Evolutionary conservation across 352 stramenopile species (phyloP), one percentile per base, ranked within the genome.

Genomic region (Pythium vanterpoolii): DNA sequence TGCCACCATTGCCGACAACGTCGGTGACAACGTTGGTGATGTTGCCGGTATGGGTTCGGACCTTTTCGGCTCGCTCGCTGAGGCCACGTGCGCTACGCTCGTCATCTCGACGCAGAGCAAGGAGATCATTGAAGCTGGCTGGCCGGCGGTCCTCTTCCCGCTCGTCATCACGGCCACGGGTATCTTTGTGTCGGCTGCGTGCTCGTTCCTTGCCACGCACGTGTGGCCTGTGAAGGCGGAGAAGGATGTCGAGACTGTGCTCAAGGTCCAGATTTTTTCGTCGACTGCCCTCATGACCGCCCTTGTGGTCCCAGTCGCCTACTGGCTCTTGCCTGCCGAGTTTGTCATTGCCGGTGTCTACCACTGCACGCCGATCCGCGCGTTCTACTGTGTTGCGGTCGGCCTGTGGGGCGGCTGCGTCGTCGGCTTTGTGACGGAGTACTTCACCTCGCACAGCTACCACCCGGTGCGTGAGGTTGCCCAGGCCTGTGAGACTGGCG

Each of bases 11-110:
- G 97, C 97, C 24, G 97, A 99, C 79, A 99, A 99, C 74, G 97
- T 99, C 44, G 97, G 97, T 73, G 97, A 99, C 83, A 99, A 99
- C 71, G 97, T 99, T 28, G 97, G 97, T 78, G 97, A 99, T 81
- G 96, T 99, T 50, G 97, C 97, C 46, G 97, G 97, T 80, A 99
- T 99, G 97, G 97, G 97, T 38, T 98, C 96, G 56, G 97, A 99
- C 94, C 87, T 99, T 13, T 99, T 99, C 72, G 97, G 96, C 69
- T 99, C 93, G 63, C 98, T 99, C 64, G 97, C 96, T 38, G 97
- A 99, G 72, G 87, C 96, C n/a, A 99, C 96, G 53, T 99, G 96
- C 74, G 97, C 97, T n/a, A 96, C 95, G 38, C 83, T 99, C 43
- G 96, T 99, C 14, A 98, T 99, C 67, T 97, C 95, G 61, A 90